Base-by-base conservation (phyloP, 2,329 filamentous ascomycete species). In the Cytospora paraplurivora region DNA sequence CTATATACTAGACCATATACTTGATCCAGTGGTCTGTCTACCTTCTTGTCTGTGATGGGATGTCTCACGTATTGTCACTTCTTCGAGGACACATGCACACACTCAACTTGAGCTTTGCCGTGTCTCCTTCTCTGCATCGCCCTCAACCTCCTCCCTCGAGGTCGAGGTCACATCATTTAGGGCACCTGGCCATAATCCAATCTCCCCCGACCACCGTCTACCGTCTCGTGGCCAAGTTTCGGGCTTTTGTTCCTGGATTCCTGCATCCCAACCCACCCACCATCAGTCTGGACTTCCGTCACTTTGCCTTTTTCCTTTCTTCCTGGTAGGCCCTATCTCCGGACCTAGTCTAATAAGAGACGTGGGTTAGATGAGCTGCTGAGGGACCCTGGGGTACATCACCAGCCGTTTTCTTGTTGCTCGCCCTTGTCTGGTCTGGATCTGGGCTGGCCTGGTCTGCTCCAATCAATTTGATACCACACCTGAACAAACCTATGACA, bases 401-500 rank as follows among this genome's bases (percentile, higher is more conserved):
- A 47, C 35, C n/a, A 47, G 32, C 55, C 34, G 11, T 38, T 37
- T 35, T 56, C 38, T 21, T 47, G 44, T 21, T 47, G 19, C 59
- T 56, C 44, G 47, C 41, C 35, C 56, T 35, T 4, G 7, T 10
- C 41, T 53, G 57, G 54, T 52, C 50, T 49, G 49, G 33, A 1
- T 57, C 37, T 47, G 51, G 44, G 17, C n/a, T 35, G 41, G 59
- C 12, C 54, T 52, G 53, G 35, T 47, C 57, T 61, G 51, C 62
- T 33, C 49, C 62, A 61, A 51, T 50, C 56, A 34, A 17, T 32
- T 35, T 15, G 35, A 41, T 21, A 21, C 49, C 63, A 56, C 51
- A 19, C 17, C n/a, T n/a, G 38, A 17, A 17, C 34, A 49, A 49
- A 59, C 52, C 56, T 60, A 66, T 66, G 64, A 66, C 62, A 64